Base-by-base conservation (phyloP, 2,329 filamentous ascomycete species). In the Amylocarpus encephaloides region DNA sequence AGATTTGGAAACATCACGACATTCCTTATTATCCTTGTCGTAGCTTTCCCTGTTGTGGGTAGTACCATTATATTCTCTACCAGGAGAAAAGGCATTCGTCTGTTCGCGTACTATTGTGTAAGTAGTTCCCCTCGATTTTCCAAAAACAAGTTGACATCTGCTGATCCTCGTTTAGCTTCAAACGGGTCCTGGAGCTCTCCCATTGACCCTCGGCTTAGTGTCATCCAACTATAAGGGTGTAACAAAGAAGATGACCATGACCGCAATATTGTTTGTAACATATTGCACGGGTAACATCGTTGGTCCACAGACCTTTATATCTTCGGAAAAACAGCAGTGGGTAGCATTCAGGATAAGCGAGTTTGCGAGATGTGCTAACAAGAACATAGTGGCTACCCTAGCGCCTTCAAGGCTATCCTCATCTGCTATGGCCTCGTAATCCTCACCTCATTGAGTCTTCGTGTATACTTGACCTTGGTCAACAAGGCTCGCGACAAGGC, bases 401-500 rank as follows among this genome's bases (percentile, higher is more conserved):
- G 51, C 12, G 61, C 60, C 1, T 64, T 65, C 53, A 58, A 51
- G 32, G 50, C 55, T 0, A 63, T 64, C 42, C 46, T 63, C 11
- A 55, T 61, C 22, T 64, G 60, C 30, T 59, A 62, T 30, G 55
- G 55, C 7, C 39, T 57, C 15, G 56, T 53, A 15, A 39, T 50
- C 2, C 26, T 59, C 16, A 43, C 56, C 2, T 48, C 52, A 6
- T 19, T 63, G 59, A 32, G 39, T 15, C 43, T 64, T 9, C 52
- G 60, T 16, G 30, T 57, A 4, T 61, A 63, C 46, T 43, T 63
- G 19, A 54, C 43, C 2, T 56, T 52, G 22, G 53, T 56, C 15
- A 64, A 63, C 30, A 57, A 54, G 29, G 45, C 40, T 41, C 67
- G 76, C 22, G 65, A 67, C 36, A 74, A 73, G 4, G 74, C 70